phyloP scores from a whole-genome alignment of 106 monocot genomes.

The Dactylorhiza incarnata region DNA sequence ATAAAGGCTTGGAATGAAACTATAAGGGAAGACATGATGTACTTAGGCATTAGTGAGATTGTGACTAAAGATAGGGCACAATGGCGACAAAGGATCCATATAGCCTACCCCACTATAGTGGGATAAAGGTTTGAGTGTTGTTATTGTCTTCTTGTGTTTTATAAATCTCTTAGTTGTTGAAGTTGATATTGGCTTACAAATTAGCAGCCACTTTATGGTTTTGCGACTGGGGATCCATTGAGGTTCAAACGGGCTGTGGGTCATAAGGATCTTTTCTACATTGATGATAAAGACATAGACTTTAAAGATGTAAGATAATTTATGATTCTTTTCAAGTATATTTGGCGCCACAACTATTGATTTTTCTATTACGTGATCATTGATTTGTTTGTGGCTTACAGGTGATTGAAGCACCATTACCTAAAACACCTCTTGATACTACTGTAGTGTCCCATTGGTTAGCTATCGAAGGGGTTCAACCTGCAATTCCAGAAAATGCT shows the following conservation, averaged over 20 bases:
- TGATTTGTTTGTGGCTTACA: conserved; percentile 11
- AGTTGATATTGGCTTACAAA: background rate
- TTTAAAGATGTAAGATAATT: conserved; percentile 58
- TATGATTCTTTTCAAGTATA: conserved; percentile 1
- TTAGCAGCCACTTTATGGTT: conserved; percentile 91
- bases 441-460: conserved; percentile 86
- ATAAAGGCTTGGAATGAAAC: no score
- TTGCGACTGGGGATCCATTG: conserved; percentile 89
- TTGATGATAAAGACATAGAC: conserved; percentile 95
- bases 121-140: no score
- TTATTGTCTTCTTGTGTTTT: no score
- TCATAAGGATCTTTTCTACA: conserved; percentile 93
- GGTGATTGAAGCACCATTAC: conserved; percentile 88
- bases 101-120: no score
- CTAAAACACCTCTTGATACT: conserved; percentile 93
- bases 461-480: conserved; percentile 93
- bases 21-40: no score
- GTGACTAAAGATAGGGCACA: no score
- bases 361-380: background rate
- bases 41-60: no score
- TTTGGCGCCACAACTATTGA: no score
- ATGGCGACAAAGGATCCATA: no score
- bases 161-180: no score
- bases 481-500: conserved; percentile 93
- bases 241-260: conserved; percentile 88